Conservation (phyloP, 208 protist species). For the Leishmania major region DNA sequence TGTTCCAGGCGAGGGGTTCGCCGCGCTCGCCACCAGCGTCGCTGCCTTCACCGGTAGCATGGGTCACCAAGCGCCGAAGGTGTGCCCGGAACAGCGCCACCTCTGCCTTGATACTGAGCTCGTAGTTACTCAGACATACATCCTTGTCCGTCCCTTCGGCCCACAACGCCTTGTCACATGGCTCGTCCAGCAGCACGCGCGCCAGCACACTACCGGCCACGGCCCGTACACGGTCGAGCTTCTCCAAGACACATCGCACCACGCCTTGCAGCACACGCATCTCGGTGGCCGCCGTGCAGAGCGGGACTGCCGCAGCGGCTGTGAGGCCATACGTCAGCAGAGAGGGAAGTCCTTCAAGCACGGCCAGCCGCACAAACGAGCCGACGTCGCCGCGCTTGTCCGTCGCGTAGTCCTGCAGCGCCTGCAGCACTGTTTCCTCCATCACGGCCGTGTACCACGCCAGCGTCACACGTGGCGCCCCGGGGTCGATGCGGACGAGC, state of each 20-base stretch:
- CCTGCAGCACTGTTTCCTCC: slow-evolving; percentile 58
- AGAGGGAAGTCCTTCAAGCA: slow-evolving; percentile 64
- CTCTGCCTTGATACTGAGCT: slow-evolving; percentile 1
- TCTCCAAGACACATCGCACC: slow-evolving; percentile 88
- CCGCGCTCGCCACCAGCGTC: background rate
- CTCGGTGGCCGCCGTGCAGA: slow-evolving; percentile 20
- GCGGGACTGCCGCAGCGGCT: background rate
- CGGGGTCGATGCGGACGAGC: slow-evolving; percentile 32
- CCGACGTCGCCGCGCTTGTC: slow-evolving; percentile 98
- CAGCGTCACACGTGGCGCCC: slow-evolving; percentile 17
- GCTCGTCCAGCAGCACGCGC: slow-evolving; percentile 34
- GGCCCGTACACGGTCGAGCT: slow-evolving; percentile 91
- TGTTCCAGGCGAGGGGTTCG: slow-evolving; percentile 30
- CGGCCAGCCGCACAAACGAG: slow-evolving; percentile 95
- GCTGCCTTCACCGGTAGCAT: background rate
- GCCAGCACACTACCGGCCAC: slow-evolving; percentile 50
- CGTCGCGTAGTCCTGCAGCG: slow-evolving; percentile 91
- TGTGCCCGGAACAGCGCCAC: slow-evolving; percentile 13
- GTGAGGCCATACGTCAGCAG: slow-evolving; percentile 54
- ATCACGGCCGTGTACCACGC: slow-evolving; percentile 41
- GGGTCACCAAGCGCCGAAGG: slow-evolving; percentile 6
- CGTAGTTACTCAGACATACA: background rate
- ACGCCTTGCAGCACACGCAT: slow-evolving; percentile 59
- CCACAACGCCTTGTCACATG: slow-evolving; percentile 7
- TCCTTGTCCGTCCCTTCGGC: background rate